These are phyloP conservation scores for Aphanomyces invadans DNA, from an alignment of 352 stramenopile genomes.

Conservation along the genomic window DNA sequence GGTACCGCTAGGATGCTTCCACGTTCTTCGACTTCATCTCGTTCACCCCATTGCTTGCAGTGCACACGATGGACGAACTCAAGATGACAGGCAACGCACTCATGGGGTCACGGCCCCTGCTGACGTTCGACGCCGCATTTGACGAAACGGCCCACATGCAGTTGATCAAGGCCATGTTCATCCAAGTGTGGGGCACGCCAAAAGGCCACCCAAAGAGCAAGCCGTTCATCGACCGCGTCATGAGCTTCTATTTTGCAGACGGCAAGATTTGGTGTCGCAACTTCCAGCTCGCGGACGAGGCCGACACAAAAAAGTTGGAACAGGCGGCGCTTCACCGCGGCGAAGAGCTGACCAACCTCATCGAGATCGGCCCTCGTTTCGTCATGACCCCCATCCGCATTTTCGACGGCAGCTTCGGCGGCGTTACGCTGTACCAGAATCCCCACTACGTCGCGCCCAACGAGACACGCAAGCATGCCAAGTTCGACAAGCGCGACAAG, in stretches of 20 bases:
- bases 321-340: slow-evolving; percentile 70
- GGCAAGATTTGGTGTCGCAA: slow-evolving; percentile 98
- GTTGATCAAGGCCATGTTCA: slow-evolving; percentile 96
- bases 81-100: slow-evolving; percentile 99
- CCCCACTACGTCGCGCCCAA: slow-evolving; percentile 97
- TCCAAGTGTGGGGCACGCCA: slow-evolving; percentile 92
- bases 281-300: slow-evolving; percentile 89
- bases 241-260: slow-evolving; percentile 94
- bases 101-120: slow-evolving; percentile 92
- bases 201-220: slow-evolving; percentile 99
- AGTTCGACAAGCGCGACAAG: slow-evolving; percentile 88
- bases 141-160: slow-evolving; percentile 87
- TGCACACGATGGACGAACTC: slow-evolving; percentile 99
- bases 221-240: slow-evolving; percentile 98
- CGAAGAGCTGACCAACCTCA: slow-evolving; percentile 90
- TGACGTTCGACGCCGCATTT: slow-evolving; percentile 96
- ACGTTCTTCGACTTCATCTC: neutral
- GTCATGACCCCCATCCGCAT: slow-evolving; percentile 98
- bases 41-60: too few relatives aligned
- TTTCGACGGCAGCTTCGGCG: slow-evolving; percentile 97
- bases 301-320: slow-evolving; percentile 89
- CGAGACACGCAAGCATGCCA: slow-evolving; percentile 76
- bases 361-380: slow-evolving; percentile 99
- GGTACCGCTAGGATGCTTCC: slow-evolving; percentile 35
- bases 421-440: slow-evolving; percentile 98